Evolutionary conservation across 306 rosid species (phyloP), one percentile per base, ranked within the genome.

Genomic region (Mimosa pudica): DNA sequence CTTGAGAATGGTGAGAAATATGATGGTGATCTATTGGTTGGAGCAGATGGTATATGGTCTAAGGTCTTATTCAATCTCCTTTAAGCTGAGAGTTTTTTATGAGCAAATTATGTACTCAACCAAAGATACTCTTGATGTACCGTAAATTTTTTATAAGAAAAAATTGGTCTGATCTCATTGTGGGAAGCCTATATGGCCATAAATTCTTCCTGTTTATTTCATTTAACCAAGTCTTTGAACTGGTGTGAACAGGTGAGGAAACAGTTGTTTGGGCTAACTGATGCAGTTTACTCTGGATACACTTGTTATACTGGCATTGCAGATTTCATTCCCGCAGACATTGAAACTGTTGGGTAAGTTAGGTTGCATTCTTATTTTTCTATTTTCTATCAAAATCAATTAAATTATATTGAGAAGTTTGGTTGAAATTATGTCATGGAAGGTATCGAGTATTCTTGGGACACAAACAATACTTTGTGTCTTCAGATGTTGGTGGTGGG

Each of bases 401-500:
- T 57, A 52, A 79, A 61, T 83, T 66, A 60, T 77, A 65, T 70
- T 20, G 71, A 64, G 83, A 80, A 74, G 67, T 83, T 85, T 76
- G 78, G 13, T 69, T 77, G 66, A 78, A 83, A 77, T 75, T 85
- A 33, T 84, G 17, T 42, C 70, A 44, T 87, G 79, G 82, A 86
- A 95, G 98, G 93, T 96, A 96, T 84, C 99, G 98, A 36, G 99
- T 96, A 14, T 96, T 96, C 87, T 80, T 96, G 88, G 99, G 99
- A 78, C 97, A 93, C 96, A 96, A 96, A 75, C 98, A 96, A 85
- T 96, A 96, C 85, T 96, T 96, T 4, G 99, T 96, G 71, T 93
- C 99, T 73, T 96, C 99, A 24, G 99, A 96, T 70, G 98, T 96
- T 16, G 99, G 99, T 5, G 91, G 82, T 13, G 99, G 99, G 82